Evolutionary conservation across 495 filamentous ascomycete species (phyloP).

Genomic region (Evernia prunastri): DNA sequence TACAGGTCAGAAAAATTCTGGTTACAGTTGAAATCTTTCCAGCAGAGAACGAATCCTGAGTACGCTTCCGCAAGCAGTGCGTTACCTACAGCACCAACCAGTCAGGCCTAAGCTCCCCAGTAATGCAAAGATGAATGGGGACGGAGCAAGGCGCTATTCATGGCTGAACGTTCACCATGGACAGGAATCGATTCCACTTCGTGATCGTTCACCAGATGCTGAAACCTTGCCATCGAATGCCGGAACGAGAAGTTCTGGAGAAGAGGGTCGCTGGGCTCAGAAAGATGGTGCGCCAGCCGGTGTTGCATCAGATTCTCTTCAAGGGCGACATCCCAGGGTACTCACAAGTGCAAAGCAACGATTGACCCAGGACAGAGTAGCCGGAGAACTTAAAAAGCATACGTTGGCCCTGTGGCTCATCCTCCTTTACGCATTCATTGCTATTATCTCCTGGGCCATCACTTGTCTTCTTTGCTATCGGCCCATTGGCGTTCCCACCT

Average conservation of each 20-base stretch:
- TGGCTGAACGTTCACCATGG: background rate
- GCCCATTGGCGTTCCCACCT: constrained; percentile 4
- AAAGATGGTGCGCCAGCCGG: too few relatives aligned
- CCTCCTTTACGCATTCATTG: constrained; percentile 2
- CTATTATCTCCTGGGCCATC: constrained; percentile 6
- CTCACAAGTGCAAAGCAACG: background rate
- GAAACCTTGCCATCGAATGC: background rate
- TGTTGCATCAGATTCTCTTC: too few relatives aligned
- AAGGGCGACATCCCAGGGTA: background rate
- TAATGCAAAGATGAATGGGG: too few relatives aligned
- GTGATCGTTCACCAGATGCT: background rate
- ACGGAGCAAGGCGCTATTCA: background rate
- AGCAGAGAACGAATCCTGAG: too few relatives aligned
- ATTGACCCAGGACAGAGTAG: background rate
- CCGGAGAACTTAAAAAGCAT: background rate
- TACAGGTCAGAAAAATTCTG: too few relatives aligned
- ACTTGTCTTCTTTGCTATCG: constrained; percentile 4
- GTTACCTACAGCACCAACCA: too few relatives aligned
- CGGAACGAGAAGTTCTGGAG: too few relatives aligned
- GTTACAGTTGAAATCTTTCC: too few relatives aligned
- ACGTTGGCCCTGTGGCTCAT: background rate
- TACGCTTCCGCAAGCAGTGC: too few relatives aligned
- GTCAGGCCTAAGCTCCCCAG: too few relatives aligned
- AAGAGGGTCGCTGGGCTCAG: too few relatives aligned
- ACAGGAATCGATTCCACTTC: background rate